Evolutionary conservation across 1,139 yeast species (phyloP).

Genomic region (Scheffersomyces segobiensis): DNA sequence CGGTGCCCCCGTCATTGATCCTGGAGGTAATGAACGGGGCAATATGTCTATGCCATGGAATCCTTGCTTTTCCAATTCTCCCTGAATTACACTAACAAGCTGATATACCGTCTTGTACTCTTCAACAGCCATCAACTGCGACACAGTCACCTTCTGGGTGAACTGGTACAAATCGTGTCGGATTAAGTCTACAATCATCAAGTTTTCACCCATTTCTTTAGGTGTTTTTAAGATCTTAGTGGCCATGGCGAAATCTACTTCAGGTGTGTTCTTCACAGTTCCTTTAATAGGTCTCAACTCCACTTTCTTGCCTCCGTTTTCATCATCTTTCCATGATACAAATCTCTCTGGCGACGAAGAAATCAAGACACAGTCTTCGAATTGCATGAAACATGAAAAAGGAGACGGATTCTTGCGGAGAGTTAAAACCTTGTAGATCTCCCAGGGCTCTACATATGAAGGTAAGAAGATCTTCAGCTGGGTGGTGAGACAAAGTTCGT

Average conservation of each 20-base stretch:
- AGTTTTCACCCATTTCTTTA: constrained; percentile 92
- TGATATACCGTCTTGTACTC: constrained; percentile 91
- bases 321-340: constrained; percentile 65
- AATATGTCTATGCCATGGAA: constrained; percentile 79
- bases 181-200: constrained; percentile 95
- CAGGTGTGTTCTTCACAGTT: constrained; percentile 70
- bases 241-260: constrained; percentile 58
- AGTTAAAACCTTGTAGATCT: constrained; percentile 71
- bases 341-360: constrained; percentile 96
- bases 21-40: constrained; percentile 86
- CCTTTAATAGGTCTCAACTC: constrained; percentile 96
- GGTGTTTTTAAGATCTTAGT: constrained; percentile 71
- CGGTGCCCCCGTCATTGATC: constrained; percentile 99
- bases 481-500: constrained; percentile 88
- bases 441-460: constrained; percentile 61
- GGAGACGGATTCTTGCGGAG: constrained; percentile 83
- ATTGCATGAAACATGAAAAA: constrained; percentile 77
- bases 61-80: constrained; percentile 42
- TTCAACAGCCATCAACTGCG: constrained; percentile 86
- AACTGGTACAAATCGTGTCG: constrained; percentile 85
- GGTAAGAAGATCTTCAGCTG: constrained; percentile 64
- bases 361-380: constrained; percentile 68
- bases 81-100: constrained; percentile 85
- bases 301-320: constrained; percentile 40
- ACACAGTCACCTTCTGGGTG: constrained; percentile 65